Evolutionary conservation across 345 rosid genomes (phyloP), one percentile per base, ranked within the genome.

Genomic region (Arabis hirsuta): DNA sequence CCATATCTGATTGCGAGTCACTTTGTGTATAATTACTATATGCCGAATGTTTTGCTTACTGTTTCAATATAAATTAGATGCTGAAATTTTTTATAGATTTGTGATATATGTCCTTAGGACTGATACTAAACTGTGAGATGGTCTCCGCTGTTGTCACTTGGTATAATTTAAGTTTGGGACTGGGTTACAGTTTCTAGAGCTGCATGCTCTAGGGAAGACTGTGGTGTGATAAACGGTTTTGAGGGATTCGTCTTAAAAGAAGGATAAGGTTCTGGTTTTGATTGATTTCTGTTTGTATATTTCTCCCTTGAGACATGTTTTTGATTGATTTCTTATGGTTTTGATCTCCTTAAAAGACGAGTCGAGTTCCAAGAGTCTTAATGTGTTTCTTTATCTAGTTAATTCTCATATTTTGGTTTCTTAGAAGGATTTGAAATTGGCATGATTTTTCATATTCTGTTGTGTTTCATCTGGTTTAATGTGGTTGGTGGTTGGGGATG

Each of bases 401-500:
- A 0, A 9, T 10, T 55, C 36, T 24, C 62, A 0, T 39, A 41
- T 16, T 3, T 51, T 26, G 53, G 75, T 19, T 16, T 41, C 0
- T 9, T 31, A 36, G 38, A 12, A 12, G 11, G 36, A 43, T 72
- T 31, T n/a, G 4, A 29, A 42, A 12, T 0, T 20, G 13, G 12
- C 44, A 50, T 50, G n/a, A 60, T 9, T 54, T n/a, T 20, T 58
- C 41, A 5, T 16, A 12, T 31, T 54, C 26, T 20, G 24, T 31
- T 36, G 9, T 72, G 9, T 61, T 11, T 46, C 6, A 11, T 62
- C 4, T 41, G 45, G 39, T 72, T 13, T 44, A 74, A 74, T 19
- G 46, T 47, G 78, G 60, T 48, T 65, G 59, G 16, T 46, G 26
- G 19, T 60, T 61, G 55, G 62, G 62, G 14, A 67, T 69, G 60